Base-by-base conservation (phyloP, 164 flowering plant species). In the Litsea cubeba region DNA sequence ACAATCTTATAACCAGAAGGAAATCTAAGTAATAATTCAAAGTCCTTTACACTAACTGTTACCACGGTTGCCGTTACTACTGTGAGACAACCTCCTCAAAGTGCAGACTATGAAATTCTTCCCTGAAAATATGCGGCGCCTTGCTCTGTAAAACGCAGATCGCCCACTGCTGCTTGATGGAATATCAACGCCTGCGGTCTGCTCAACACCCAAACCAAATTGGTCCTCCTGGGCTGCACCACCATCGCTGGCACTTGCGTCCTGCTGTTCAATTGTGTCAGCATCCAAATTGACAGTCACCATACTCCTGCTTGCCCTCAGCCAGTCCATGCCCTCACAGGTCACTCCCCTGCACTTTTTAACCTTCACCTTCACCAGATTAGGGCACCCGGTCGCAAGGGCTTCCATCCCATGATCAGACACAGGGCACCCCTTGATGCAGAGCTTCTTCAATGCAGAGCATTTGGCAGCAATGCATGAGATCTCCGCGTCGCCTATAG, bases 281-380 rank as follows among this genome's bases (percentile, higher is more conserved):
- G 74, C 71, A 71, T 93, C 98, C 80, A 92, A 78, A 81, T 84
- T 91, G 20, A 95, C 86, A 25, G 80, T 68, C 77, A 95, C 54
- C 0, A 89, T 75, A 26, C 75, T 79, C 81, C 93, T 88, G 50
- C 80, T 83, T 0, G 80, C 82, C 71, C 83, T 82, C 81, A 93
- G 80, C 91, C 85, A 89, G 15, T 82, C 91, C 1, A 78, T 88
- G 60, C 88, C 84, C 23, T 88, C 94, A 70, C 79, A 62, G 3
- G 88, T 92, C 63, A 95, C 97, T 35, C 83, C 88, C 72, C 83
- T 86, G 76, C 99, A 95, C 76, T 95, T 93, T 87, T 88, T 95
- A 15, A 95, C 96, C 83, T 93, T 95, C 71, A 93, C 86, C 86
- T 95, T 95, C 15, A 90, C 89, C 83, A 93, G 78, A 86, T 87